These are phyloP conservation scores for Symmetrospora coprosmae DNA, from an alignment of 768 basidiomycete species.

Conservation along the genomic window DNA sequence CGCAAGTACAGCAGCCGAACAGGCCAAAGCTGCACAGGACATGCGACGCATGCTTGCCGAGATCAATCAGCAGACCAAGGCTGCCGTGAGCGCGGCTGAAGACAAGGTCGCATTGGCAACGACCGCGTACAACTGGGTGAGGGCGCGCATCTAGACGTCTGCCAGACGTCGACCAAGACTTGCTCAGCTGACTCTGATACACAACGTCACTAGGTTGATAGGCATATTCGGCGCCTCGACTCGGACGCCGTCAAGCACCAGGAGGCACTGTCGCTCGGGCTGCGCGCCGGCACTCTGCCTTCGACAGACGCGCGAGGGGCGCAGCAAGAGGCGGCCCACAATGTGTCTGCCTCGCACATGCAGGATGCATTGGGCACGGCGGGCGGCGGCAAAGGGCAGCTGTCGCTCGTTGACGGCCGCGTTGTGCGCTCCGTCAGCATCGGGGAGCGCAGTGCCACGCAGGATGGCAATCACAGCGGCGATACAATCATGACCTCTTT, in stretches of 20 bases:
- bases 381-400: slow-evolving; percentile 11
- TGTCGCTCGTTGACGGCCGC: background rate
- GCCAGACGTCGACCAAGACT: background rate
- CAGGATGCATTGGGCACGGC: background rate
- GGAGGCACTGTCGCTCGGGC: slow-evolving; percentile 45
- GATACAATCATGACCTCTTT: too few relatives aligned
- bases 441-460: too few relatives aligned
- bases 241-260: slow-evolving; percentile 56
- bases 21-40: background rate
- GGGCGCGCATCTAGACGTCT: slow-evolving; percentile 34
- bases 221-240: slow-evolving; percentile 64
- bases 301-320: slow-evolving; percentile 26
- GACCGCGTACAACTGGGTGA: slow-evolving; percentile 55
- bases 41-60: background rate
- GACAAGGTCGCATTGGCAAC: slow-evolving; percentile 66
- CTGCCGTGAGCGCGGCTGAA: slow-evolving; percentile 36
- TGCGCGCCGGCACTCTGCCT: slow-evolving; percentile 44
- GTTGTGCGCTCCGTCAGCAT: background rate
- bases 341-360: background rate
- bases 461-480: too few relatives aligned
- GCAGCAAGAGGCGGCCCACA: background rate
- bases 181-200: background rate
- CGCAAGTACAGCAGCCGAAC: background rate
- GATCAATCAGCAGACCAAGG: background rate
- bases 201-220: slow-evolving; percentile 47